A percentile compares a stretch with the other conserved stretches of the same genome.
These are phyloP conservation scores for Pseudogymnoascus sp. DNA, from an alignment of 2,329 filamentous ascomycete genomes.

Conservation along the genomic window DNA sequence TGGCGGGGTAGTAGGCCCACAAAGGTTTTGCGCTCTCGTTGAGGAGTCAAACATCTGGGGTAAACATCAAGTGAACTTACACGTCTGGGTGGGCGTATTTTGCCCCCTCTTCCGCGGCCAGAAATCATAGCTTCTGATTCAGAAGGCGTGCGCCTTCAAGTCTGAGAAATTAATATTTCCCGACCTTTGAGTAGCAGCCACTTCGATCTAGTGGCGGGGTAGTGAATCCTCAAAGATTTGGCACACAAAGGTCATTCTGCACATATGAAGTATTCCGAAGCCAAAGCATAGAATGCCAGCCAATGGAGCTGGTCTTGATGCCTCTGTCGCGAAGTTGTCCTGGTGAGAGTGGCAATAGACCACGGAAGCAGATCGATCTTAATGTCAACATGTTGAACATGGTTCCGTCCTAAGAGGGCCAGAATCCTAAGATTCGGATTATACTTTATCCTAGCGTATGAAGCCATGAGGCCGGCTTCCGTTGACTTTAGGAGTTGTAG, in stretches of 20 bases:
- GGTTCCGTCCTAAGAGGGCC: background rate
- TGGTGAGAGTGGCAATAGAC: background rate
- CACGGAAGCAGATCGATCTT: background rate
- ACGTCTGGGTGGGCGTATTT: slow-evolving; percentile 59
- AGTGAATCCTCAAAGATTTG: background rate
- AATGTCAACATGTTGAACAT: background rate
- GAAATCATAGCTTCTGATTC: slow-evolving; percentile 37
- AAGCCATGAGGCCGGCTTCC: background rate
- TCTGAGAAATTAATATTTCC: background rate
- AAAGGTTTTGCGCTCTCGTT: background rate
- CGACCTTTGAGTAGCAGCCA: background rate
- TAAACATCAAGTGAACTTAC: slow-evolving; percentile 40
- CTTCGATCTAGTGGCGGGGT: background rate
- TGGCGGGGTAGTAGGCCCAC: background rate
- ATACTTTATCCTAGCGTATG: background rate
- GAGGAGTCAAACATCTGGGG: background rate
- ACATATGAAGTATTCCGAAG: background rate
- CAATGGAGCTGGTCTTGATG: background rate
- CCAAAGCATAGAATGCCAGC: background rate
- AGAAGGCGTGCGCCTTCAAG: background rate
- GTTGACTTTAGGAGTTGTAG: background rate
- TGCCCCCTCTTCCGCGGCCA: slow-evolving; percentile 42
- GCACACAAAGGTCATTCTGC: background rate
- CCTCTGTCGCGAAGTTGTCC: background rate
- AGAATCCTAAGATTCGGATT: background rate